These are phyloP conservation scores for Lipomyces yamadae DNA, from an alignment of 805 yeast species.

Conservation along the genomic window DNA sequence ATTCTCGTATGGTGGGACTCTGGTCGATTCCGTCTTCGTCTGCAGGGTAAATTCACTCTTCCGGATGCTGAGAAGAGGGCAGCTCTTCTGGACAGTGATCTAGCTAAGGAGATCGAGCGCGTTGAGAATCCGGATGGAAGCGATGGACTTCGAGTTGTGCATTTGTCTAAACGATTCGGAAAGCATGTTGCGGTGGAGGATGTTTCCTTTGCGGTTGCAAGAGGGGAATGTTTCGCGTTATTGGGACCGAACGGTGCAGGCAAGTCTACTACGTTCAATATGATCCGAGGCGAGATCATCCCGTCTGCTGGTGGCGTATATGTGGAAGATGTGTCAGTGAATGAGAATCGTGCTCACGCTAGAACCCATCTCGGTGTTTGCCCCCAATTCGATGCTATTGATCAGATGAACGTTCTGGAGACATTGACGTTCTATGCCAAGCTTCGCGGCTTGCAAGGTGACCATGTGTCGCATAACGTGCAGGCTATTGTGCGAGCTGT, in stretches of 20 bases:
- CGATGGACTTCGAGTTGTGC: slow-evolving; percentile 43
- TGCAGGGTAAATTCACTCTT: slow-evolving; percentile 16
- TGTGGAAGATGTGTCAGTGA: slow-evolving; percentile 43
- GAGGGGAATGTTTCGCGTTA: slow-evolving; percentile 46
- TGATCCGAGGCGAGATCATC: slow-evolving; percentile 47
- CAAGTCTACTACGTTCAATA: slow-evolving; percentile 47
- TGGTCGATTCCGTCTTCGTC: slow-evolving; percentile 41
- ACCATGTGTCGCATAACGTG: slow-evolving; percentile 41
- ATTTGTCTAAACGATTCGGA: slow-evolving; percentile 43
- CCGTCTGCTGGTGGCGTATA: slow-evolving; percentile 43
- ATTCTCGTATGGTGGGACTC: slow-evolving; percentile 46
- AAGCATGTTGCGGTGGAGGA: slow-evolving; percentile 43
- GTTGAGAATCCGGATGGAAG: slow-evolving; percentile 40
- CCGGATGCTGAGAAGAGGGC: slow-evolving; percentile 34
- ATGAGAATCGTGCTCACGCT: slow-evolving; percentile 42
- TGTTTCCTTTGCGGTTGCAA: slow-evolving; percentile 45
- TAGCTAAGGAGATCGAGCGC: slow-evolving; percentile 38
- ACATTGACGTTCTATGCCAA: slow-evolving; percentile 44
- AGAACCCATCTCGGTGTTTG: slow-evolving; percentile 47
- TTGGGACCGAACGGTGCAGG: slow-evolving; percentile 50
- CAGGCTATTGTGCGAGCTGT: slow-evolving; percentile 45
- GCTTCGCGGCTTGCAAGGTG: slow-evolving; percentile 43
- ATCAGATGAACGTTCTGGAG: slow-evolving; percentile 45
- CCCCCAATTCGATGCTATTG: slow-evolving; percentile 50
- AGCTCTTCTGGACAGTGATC: slow-evolving; percentile 37